A percentile compares a stretch with the other conserved stretches of the same genome.
Conservation (phyloP, 805 yeast species). For the Cyberlindnera amylophila region DNA sequence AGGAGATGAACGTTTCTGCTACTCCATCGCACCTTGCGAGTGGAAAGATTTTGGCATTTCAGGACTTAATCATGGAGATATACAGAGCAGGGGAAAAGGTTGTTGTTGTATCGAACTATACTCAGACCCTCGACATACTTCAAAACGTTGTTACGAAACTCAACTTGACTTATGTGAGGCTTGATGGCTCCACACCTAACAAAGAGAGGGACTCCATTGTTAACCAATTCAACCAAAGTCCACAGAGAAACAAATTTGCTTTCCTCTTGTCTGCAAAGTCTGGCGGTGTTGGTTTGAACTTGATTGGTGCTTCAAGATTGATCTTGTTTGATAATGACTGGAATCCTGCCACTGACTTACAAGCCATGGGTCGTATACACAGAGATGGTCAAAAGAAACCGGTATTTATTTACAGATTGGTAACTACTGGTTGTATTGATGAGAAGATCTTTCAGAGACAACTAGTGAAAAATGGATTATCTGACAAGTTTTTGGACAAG, state of each 20-base stretch:
- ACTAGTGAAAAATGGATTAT: conserved; percentile 73
- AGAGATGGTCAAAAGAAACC: conserved; percentile 86
- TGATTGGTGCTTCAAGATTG: conserved; percentile 85
- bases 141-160: conserved; percentile 50
- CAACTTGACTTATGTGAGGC: conserved; percentile 50
- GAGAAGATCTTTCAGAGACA: conserved; percentile 94
- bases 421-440: conserved; percentile 88
- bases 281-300: conserved; percentile 90
- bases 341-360: conserved; percentile 92
- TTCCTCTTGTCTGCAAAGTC: conserved; percentile 84
- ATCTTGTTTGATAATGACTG: conserved; percentile 91
- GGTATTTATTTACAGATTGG: conserved; percentile 74
- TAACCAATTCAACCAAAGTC: conserved; percentile 42
- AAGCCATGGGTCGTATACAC: conserved; percentile 94
- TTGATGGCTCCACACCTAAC: conserved; percentile 83
- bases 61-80: conserved; percentile 46
- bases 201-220: conserved; percentile 64
- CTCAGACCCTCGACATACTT: conserved; percentile 78
- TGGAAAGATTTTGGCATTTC: conserved; percentile 66
- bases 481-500: conserved; percentile 62
- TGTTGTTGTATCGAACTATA: conserved; percentile 83
- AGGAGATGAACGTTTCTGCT: conserved; percentile 14
- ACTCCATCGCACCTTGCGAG: conserved; percentile 12
- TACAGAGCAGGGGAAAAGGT: conserved; percentile 59
- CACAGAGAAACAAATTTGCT: conserved; percentile 40